A percentile compares a stretch with the other conserved stretches of the same genome.
These are phyloP conservation scores for Exsudoporus frostii DNA, from an alignment of 768 basidiomycete species.

Conservation along the genomic window DNA sequence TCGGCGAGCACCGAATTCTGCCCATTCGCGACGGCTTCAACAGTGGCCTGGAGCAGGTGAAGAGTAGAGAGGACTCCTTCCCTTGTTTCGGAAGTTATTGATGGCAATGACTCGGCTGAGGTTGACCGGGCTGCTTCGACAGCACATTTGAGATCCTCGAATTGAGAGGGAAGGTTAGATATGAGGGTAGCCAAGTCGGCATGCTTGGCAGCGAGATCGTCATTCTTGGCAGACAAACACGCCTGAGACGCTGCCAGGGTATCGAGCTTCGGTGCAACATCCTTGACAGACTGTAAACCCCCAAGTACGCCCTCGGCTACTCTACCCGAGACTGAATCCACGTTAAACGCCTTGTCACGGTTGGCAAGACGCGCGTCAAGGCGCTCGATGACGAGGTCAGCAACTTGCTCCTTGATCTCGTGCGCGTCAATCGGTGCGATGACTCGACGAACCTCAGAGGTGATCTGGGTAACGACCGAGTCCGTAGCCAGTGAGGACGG, in stretches of 20 bases:
- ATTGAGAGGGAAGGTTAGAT: conserved; percentile 44
- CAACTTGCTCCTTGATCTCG: conserved; percentile 86
- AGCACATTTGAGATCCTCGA: conserved; percentile 44
- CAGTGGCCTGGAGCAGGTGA: conserved; percentile 42
- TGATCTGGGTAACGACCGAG: conserved; percentile 55
- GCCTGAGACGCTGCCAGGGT: conserved; percentile 42
- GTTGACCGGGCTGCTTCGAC: conserved; percentile 34
- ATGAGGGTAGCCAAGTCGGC: conserved; percentile 40
- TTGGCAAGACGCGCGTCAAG: conserved; percentile 78
- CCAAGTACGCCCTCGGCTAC: conserved; percentile 52
- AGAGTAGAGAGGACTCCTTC: conserved; percentile 36
- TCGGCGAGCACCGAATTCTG: conserved; percentile 49
- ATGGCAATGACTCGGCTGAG: conserved; percentile 18
- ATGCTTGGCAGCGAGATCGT: conserved; percentile 39
- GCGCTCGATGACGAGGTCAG: conserved; percentile 83
- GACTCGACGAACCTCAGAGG: conserved; percentile 64
- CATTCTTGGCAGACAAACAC: conserved; percentile 37
- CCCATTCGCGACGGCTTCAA: conserved; percentile 49
- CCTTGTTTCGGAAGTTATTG: conserved; percentile 12
- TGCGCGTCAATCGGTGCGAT: conserved; percentile 79
- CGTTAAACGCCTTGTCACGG: conserved; percentile 66
- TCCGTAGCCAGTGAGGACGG: conserved; percentile 48
- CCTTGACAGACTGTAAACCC: conserved; percentile 40
- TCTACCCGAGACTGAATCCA: conserved; percentile 54
- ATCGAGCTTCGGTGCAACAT: conserved; percentile 40